These are phyloP conservation scores for Meyerozyma elateridarum DNA, from an alignment of 1,139 yeast species.

Conservation along the genomic window DNA sequence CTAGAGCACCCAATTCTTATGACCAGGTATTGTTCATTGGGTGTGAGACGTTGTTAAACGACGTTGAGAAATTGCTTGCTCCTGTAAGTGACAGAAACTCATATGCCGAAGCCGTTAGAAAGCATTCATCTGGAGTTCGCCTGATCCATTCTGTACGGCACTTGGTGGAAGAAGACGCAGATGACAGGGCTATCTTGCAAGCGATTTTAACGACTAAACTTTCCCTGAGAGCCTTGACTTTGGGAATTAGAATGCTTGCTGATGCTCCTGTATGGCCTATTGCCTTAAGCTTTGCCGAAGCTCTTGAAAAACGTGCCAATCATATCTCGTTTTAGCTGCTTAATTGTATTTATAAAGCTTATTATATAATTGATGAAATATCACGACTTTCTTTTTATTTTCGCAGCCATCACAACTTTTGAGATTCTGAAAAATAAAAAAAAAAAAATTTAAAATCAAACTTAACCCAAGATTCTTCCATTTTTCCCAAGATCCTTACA, in stretches of 20 bases:
- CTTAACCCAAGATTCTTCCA: slow-evolving; percentile 2
- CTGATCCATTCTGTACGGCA: slow-evolving; percentile 2
- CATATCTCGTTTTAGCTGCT: slow-evolving; percentile 12
- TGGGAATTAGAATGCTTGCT: slow-evolving; percentile 69
- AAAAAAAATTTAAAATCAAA: not conserved
- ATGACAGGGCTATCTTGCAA: slow-evolving; percentile 34
- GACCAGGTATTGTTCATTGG: slow-evolving; percentile 49
- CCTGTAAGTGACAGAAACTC: slow-evolving; percentile 24
- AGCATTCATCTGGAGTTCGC: slow-evolving; percentile 20
- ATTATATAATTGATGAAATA: too few species aligned
- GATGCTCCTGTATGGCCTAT: slow-evolving; percentile 85
- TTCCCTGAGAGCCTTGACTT: slow-evolving; percentile 52
- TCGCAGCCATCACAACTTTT: slow-evolving; percentile 1
- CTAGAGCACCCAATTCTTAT: slow-evolving; percentile 23
- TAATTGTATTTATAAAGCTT: not conserved
- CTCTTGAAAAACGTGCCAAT: slow-evolving; percentile 62
- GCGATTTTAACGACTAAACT: slow-evolving; percentile 38
- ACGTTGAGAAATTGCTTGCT: slow-evolving; percentile 51
- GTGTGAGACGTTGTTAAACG: slow-evolving; percentile 47
- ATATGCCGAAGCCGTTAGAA: slow-evolving; percentile 51
- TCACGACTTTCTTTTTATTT: not conserved
- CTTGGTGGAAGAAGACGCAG: slow-evolving; percentile 13
- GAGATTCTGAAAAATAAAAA: slow-evolving; percentile 1
- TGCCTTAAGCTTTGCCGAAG: slow-evolving; percentile 71
- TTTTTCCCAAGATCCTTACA: too few species aligned